These are phyloP conservation scores for Berberis thunbergii DNA, from an alignment of 164 flowering plant genomes.

Conservation along the genomic window DNA sequence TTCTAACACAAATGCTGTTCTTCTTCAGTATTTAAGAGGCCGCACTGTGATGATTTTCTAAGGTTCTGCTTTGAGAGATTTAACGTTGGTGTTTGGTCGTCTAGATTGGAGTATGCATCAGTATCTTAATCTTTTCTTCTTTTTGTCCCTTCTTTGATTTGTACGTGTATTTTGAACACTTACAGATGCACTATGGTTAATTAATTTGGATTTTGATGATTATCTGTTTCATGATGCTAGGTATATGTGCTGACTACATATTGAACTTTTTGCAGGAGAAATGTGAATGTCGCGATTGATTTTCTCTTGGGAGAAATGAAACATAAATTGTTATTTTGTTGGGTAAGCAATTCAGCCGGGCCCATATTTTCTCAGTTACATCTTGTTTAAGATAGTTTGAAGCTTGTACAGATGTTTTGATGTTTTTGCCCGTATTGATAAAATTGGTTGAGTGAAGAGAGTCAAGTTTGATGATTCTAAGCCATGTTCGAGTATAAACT, in stretches of 20 bases:
- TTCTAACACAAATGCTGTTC: not conserved
- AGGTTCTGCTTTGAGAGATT: constrained; percentile 78
- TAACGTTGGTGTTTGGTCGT: constrained; percentile 83
- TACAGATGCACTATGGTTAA: too few species aligned
- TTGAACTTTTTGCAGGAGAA: constrained; percentile 37
- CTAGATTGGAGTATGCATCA: constrained; percentile 51
- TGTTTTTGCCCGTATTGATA: too few species aligned
- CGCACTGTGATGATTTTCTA: constrained; percentile 64
- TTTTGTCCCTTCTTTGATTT: too few species aligned
- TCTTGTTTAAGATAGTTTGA: not conserved
- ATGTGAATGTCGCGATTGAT: constrained; percentile 46
- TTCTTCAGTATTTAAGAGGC: constrained; percentile 74
- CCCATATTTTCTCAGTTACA: not conserved
- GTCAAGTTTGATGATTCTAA: too few species aligned
- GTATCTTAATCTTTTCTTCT: too few species aligned
- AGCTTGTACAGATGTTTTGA: not conserved
- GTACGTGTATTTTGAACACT: too few species aligned
- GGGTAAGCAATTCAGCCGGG: constrained; percentile 44
- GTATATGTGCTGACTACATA: not conserved
- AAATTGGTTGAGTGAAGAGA: too few species aligned
- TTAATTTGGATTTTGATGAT: not conserved
- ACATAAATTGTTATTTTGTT: constrained; percentile 59
- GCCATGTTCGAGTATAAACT: not conserved
- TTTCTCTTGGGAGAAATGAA: constrained; percentile 63
- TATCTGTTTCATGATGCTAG: too few species aligned